Percentiles rank a stretch among this genome's conserved stretches.
Conservation (phyloP, 371 early-diverging fungal genomes). For the Haplosporangium sp. region DNA sequence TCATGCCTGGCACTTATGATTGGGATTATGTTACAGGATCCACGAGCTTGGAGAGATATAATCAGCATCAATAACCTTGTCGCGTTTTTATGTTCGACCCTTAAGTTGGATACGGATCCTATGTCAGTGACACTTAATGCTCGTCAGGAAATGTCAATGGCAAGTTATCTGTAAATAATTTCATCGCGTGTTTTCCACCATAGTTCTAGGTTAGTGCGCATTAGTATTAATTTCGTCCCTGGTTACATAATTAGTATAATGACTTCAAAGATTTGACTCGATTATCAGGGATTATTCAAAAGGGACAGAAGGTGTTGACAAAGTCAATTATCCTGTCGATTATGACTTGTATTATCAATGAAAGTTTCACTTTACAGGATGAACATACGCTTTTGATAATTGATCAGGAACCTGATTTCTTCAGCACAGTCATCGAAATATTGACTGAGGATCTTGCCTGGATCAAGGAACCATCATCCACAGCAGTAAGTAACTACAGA, state of each 20-base stretch:
- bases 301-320: constrained; percentile 43
- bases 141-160: constrained; percentile 31
- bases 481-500: constrained; percentile 22
- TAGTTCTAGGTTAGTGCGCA: background rate
- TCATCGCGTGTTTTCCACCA: too few relatives aligned
- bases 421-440: constrained; percentile 15
- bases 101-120: constrained; percentile 38
- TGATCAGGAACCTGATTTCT: constrained; percentile 18
- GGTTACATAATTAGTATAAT: constrained; percentile 22
- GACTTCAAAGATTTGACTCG: constrained; percentile 38
- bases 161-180: background rate
- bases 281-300: constrained; percentile 38
- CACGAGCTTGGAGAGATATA: background rate
- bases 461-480: constrained; percentile 36
- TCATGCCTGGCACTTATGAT: constrained; percentile 39
- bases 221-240: background rate
- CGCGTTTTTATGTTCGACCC: constrained; percentile 9
- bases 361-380: constrained; percentile 17
- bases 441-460: constrained; percentile 42
- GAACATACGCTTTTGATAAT: constrained; percentile 2
- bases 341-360: constrained; percentile 14
- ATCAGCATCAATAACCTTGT: constrained; percentile 18
- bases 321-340: constrained; percentile 31
- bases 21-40: constrained; percentile 24
- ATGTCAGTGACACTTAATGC: constrained; percentile 27